Evolutionary conservation across 1,284 basidiomycete genomes (phyloP), one percentile per base, ranked within the genome.

Genomic region (Tausonia pullulans): DNA sequence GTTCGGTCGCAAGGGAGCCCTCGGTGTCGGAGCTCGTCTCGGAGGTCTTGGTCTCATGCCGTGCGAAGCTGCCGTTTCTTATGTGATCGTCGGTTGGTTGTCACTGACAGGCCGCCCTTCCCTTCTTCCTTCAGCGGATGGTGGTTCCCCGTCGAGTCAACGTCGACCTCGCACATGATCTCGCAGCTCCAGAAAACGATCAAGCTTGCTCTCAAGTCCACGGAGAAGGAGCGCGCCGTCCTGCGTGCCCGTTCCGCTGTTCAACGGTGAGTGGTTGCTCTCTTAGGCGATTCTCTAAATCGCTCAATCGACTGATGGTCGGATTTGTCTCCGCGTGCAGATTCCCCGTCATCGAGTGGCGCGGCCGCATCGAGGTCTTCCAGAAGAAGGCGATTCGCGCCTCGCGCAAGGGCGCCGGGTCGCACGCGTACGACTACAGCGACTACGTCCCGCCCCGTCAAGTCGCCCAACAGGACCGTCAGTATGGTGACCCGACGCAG

Each of bases 111-210:
- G 27, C 41, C 13, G 13, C 5, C 41, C 8, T 46, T 58, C 40
- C 39, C 13, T 16, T 61, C 69, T 4, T 27, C 27, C 27, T 27
- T 27, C 27, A 27, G 27, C 27, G 27, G 27, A 27, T 65, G 90
- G 88, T 94, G 91, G 90, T 94, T 91, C 82, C 91, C 90, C 64
- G 91, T 95, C 55, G 91, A 95, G 77, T 92, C 88, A 0, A 90
- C 49, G 51, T 60, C 57, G 54, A 66, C 65, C 14, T 52, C 50
- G 3, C 91, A 95, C 77, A 90, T 95, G 90, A 80, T 93, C 72
- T 94, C 91, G 14, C 91, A 95, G 74, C 78, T 94, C 68, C 87
- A 87, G 27, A 94, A 94, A 78, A 94, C 91, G 13, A 86, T 95
- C 79, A 94, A 93, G 75, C 82, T 93, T 78, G 91, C 91, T 4